Evolutionary conservation across 345 rosid genomes (phyloP), one percentile per base, ranked within the genome.

Genomic region (Pugionium cornutum): DNA sequence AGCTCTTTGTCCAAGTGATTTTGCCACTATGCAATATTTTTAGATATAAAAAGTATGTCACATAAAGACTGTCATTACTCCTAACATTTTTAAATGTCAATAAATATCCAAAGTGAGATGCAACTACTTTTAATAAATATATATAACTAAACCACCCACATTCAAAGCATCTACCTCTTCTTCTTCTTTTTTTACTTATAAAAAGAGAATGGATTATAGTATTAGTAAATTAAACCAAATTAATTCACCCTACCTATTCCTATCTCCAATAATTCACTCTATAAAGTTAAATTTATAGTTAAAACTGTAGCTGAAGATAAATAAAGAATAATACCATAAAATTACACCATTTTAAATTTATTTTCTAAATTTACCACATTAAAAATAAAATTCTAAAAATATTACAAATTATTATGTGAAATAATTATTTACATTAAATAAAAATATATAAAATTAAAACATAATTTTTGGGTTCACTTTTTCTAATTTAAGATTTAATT

Each of bases 211-310:
- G 28, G 44, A 59, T 43, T 69, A 69, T 33, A 59, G 42, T 44
- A 60, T 43, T 69, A 52, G 61, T 59, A 69, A 28, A 34, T 34
- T 34, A 51, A 18, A 11, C 32, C 5, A 18, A 52, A 45, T 36
- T 69, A 53, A 43, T 53, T 61, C 55, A 69, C 74, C 68, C 74
- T 53, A 61, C 74, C 62, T 69, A 69, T 69, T 53, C 18, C 68
- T 35, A 51, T 28, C 11, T 61, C 10, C 54, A 69, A 69, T 69
- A 69, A 69, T 69, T 61, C 68, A 69, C 25, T 27, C 55, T 55
- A 8, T 11, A 68, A 42, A 58, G 60, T 36, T 26, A 18, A 18
- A 69, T 1, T 53, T 8, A 43, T 9, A 11, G 34, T 25, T 60
- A 69, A 69, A 60, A 60, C 74, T 69, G 67, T 67, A 60, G 33